phyloP scores from a whole-genome alignment of 2,329 filamentous ascomycete species.

The Aspergillus pseudoviridinutans region DNA sequence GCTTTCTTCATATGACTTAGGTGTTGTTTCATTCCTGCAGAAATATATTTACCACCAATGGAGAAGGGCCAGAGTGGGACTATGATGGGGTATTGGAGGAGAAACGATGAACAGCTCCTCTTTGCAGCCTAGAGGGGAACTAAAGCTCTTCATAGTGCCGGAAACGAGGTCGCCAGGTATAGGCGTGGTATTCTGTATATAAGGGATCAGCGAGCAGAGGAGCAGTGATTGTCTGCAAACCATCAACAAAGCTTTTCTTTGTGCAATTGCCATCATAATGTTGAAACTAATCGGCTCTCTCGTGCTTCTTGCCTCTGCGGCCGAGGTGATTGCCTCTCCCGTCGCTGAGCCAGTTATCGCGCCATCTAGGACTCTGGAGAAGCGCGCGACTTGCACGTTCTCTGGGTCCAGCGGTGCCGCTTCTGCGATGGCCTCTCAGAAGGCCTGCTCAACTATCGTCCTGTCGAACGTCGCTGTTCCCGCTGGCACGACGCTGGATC shows the following conservation, averaged over 20 bases:
- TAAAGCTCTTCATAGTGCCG: neutral
- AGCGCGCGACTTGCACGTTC: slow-evolving; percentile 26
- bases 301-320: neutral
- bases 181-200: neutral
- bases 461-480: slow-evolving; percentile 36
- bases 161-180: neutral
- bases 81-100: neutral
- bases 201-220: neutral
- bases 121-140: neutral
- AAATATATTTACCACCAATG: neutral
- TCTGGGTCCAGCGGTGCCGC: slow-evolving; percentile 14
- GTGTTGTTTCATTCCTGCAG: neutral
- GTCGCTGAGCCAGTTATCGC: neutral
- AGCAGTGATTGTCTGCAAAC: neutral
- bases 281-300: neutral
- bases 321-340: neutral
- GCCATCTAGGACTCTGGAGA: slow-evolving; percentile 1
- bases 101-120: neutral
- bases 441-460: slow-evolving; percentile 37
- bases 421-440: slow-evolving; percentile 21
- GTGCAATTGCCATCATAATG: neutral
- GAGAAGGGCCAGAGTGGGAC: neutral
- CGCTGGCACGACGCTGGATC: slow-evolving; percentile 34
- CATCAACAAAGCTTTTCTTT: neutral
- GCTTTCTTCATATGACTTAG: neutral